Conservation (phyloP, 257 asterid genomes). For the Solanum gracilifrons region DNA sequence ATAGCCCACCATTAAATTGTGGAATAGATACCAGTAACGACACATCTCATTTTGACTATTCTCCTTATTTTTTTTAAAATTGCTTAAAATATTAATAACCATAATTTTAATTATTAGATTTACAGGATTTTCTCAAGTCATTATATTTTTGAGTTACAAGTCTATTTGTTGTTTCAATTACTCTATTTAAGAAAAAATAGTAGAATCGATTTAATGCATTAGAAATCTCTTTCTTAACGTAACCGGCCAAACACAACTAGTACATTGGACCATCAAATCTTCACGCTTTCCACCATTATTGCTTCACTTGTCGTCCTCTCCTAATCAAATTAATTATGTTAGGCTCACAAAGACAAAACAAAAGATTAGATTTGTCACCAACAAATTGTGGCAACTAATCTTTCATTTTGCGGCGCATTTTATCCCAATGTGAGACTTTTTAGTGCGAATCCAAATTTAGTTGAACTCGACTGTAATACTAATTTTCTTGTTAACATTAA, state of each 20-base stretch:
- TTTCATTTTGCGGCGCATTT: rapidly evolving
- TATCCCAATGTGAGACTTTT: no score
- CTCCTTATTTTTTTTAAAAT: not conserved
- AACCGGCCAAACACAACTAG: not conserved
- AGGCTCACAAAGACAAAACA: not conserved
- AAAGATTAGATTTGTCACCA: no score
- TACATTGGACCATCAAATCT: not conserved
- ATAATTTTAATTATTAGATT: no score
- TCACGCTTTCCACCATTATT: no score
- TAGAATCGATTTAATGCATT: not conserved
- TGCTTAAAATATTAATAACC: no score
- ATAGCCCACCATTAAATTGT: not conserved
- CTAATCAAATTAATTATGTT: not conserved
- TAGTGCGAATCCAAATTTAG: no score
- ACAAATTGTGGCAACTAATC: no score
- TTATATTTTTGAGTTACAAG: no score
- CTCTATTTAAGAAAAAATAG: not conserved
- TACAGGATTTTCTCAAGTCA: no score
- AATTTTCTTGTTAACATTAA: not conserved
- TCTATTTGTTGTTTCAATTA: no score
- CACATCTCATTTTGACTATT: not conserved
- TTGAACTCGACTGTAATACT: not conserved
- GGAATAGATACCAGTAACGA: not conserved
- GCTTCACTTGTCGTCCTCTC: no score
- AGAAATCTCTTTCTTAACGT: not conserved